Base-by-base conservation (phyloP, 495 filamentous ascomycete species). In the Neurospora sp. region DNA sequence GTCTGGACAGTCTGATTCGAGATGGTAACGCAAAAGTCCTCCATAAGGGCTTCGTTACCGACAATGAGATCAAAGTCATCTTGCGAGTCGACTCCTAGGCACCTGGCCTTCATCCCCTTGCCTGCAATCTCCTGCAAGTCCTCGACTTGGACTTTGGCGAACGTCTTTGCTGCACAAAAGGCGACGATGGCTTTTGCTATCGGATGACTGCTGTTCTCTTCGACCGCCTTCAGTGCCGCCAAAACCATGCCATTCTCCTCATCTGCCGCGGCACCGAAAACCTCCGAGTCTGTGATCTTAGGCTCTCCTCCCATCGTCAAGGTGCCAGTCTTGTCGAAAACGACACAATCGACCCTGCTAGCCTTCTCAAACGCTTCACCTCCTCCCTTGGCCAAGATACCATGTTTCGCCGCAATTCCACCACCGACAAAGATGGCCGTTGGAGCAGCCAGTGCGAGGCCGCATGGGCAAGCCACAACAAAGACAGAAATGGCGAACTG, bases 281-380 rank as follows among this genome's bases (percentile, higher is more conserved):
- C 75, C 75, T 90, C 84, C 71, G 91, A 87, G 65, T 96, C 91
- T 0, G 93, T 92, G 35, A 98, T 90, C 9, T 82, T 90, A 0
- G 94, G 89, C 71, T 94, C 91, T 41, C 92, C 93, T 42, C 95
- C 95, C 76, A 92, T 84, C 0, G 95, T 98, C 69, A 98, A 82
- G 1, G 95, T 98, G 0, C 95, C 95, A 0, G 95, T 98, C 84
- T 98, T 98, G 84, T 98, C 95, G 76, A 98, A 98, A 16, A 98
- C 93, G 27, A 98, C 89, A 71, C 90, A 91, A 79, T 96, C 92
- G 8, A 98, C 85, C 4, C 86, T 86, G 74, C 93, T 96, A 12
- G 96, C 94, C 83, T 96, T 94, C 81, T 98, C 93, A 77, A 98
- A 98, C 1, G 96, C 95, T 78, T 97, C 93, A 35, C 95, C 96